Base-by-base conservation (phyloP, 257 asterid species). In the Plantago major region DNA sequence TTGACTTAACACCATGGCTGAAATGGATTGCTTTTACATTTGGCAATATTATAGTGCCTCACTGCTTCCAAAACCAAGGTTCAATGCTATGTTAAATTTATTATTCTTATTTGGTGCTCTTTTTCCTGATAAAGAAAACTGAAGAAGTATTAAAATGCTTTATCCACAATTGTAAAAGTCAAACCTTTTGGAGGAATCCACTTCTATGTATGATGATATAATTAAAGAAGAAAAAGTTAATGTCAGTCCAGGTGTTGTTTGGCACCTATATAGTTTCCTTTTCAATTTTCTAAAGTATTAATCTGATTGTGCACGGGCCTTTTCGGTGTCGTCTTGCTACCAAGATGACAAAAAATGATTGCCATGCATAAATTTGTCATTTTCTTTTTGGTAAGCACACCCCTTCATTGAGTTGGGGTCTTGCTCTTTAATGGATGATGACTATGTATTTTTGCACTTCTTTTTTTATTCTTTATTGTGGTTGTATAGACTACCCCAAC, bases 81-180 rank as follows among this genome's bases (percentile, higher is more conserved):
- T 68, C 48, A 44, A 30, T 58, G 43, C 50, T 51, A 11, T 45
- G 52, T 55, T 19, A 45, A 64, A 33, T 60, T 71, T 57, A 50
- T 60, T 22, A 58, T 46, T 64, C 50, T 40, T 42, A 59, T 22
- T 60, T 56, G 69, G 69, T 64, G 75, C 61, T 60, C 67, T 76
- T 49, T 62, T 37, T 72, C 68, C 73, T 51, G 62, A 57, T 38
- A 46, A 55, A 68, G 67, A 58, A 67, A 28, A 22, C 26, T 22
- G 26, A 22, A 22, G 26, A 22, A 22, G 57, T 71, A 67, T 62
- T 71, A 57, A 60, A 63, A 49, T 72, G 55, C 46, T 72, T 72
- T 22, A 72, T 72, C 80, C 73, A 63, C 28, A 67, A 65, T 68
- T 62, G 53, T 45, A 37, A 72, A 72, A 70, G 78, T 76, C 76